phyloP scores from a whole-genome alignment of 108 stramenopile species.

The Nitzschia sp. region DNA sequence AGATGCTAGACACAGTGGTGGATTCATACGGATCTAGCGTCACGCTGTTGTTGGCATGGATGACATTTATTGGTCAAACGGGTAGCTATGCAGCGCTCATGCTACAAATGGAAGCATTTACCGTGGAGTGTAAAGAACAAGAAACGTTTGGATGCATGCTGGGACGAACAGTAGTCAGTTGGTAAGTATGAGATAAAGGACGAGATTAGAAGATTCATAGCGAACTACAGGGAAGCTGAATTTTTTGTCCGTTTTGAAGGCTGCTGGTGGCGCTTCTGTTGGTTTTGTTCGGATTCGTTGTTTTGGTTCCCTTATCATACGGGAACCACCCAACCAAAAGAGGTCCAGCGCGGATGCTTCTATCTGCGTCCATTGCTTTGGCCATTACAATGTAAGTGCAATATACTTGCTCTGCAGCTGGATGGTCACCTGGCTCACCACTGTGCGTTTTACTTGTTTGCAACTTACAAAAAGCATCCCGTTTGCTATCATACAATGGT shows the following conservation, averaged over 20 bases:
- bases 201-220: too few species aligned
- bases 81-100: slow-evolving; percentile 16
- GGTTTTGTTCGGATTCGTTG: slow-evolving; percentile 3
- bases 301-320: slow-evolving; percentile 15
- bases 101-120: not conserved
- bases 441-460: not conserved
- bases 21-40: slow-evolving; percentile 23
- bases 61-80: slow-evolving; percentile 6
- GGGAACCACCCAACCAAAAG: slow-evolving; percentile 19
- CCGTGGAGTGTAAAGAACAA: not conserved
- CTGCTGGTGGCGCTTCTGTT: slow-evolving; percentile 22
- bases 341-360: slow-evolving; percentile 11
- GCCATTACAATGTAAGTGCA: slow-evolving; percentile 6
- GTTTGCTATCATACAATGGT: not conserved
- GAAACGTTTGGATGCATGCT: slow-evolving; percentile 26
- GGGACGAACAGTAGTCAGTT: slow-evolving; percentile 17
- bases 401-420: not conserved
- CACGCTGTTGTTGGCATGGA: slow-evolving; percentile 28
- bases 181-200: slow-evolving; percentile 10
- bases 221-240: too few species aligned
- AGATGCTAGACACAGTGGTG: slow-evolving; percentile 29
- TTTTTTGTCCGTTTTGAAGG: too few species aligned
- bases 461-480: not conserved
- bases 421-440: too few species aligned
- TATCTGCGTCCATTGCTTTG: not conserved